Evolutionary conservation across 2,329 filamentous ascomycete species (phyloP).

Genomic region (Exophiala viscosa): DNA sequence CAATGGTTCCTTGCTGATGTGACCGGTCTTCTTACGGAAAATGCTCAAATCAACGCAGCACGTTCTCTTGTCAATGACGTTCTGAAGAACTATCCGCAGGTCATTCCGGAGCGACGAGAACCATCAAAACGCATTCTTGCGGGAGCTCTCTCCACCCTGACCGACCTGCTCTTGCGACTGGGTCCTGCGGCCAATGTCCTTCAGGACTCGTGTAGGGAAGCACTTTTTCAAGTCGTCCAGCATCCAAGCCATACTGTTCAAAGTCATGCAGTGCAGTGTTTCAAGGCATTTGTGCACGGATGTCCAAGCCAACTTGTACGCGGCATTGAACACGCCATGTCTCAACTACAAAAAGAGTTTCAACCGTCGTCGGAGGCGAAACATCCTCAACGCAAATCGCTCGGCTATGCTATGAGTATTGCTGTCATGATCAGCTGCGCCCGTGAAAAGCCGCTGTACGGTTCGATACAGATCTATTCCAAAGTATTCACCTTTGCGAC

Average conservation of each 20-base stretch:
- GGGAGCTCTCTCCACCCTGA: conserved; percentile 71
- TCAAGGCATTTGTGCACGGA: conserved; percentile 82
- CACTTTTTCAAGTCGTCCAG: conserved; percentile 81
- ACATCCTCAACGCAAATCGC: conserved; percentile 75
- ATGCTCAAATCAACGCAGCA: conserved; percentile 78
- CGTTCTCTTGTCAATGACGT: conserved; percentile 80
- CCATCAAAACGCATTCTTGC: conserved; percentile 83
- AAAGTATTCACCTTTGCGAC: conserved; percentile 88
- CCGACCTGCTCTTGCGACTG: conserved; percentile 72
- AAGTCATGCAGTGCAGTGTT: conserved; percentile 77
- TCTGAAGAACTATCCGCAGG: conserved; percentile 90
- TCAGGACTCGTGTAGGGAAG: conserved; percentile 80
- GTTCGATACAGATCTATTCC: conserved; percentile 92
- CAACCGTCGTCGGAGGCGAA: conserved; percentile 47
- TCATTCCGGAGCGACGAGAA: conserved; percentile 78
- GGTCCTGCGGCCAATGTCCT: conserved; percentile 77
- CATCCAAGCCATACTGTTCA: conserved; percentile 97
- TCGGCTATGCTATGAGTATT: conserved; percentile 87
- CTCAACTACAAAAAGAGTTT: conserved; percentile 84
- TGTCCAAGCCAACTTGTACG: conserved; percentile 89
- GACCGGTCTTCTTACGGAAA: conserved; percentile 77
- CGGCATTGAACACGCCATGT: conserved; percentile 93
- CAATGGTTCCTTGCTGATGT: conserved; percentile 78
- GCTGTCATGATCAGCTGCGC: conserved; percentile 89
- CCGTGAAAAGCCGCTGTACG: conserved; percentile 81